Evolutionary conservation across 2,329 filamentous ascomycete genomes (phyloP), one percentile per base, ranked within the genome.

Genomic region (Bipolaris victoriae): DNA sequence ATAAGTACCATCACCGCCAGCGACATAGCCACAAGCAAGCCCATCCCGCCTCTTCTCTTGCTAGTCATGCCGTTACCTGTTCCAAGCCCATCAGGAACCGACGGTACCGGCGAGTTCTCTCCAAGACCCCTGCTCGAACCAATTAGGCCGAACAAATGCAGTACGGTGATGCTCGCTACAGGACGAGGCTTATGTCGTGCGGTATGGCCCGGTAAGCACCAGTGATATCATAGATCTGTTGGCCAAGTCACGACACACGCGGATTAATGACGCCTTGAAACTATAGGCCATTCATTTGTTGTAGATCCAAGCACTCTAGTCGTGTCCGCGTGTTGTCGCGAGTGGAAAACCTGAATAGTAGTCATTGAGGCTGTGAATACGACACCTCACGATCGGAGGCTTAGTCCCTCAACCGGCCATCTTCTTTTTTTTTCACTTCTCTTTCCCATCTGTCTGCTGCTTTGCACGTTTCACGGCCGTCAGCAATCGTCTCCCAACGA

Each of bases 241-340:
- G 54, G 65, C 65, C 62, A 69, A 68, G 69, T 46, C 41, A 18
- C 36, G 50, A 53, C 52, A 56, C 57, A 61, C 62, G 61, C 62
- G 62, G 56, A 55, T 60, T 58, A 60, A 63, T 62, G 62, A 65
- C 60, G 63, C 55, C 41, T 48, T 52, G 43, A 60, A 52, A 51
- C 47, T 58, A 45, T 40, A 46, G 22, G 48, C 52, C 52, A 49
- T 58, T 56, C 53, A 64, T 63, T 63, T 49, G 62, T 61, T 48
- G 60, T 58, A 55, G 41, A 44, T 51, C 52, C 26, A 58, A 58
- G 61, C 54, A 48, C 46, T 56, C 62, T 67, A 65, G 59, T 52
- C 46, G 48, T 48, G 54, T 61, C 58, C 47, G 48, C 50, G 44
- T 35, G 7, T 18, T 39, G 48, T 55, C 43, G 57, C 51, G 43